These are phyloP conservation scores for Polyporus tsugae DNA, from an alignment of 1,284 basidiomycete genomes.

Conservation along the genomic window DNA sequence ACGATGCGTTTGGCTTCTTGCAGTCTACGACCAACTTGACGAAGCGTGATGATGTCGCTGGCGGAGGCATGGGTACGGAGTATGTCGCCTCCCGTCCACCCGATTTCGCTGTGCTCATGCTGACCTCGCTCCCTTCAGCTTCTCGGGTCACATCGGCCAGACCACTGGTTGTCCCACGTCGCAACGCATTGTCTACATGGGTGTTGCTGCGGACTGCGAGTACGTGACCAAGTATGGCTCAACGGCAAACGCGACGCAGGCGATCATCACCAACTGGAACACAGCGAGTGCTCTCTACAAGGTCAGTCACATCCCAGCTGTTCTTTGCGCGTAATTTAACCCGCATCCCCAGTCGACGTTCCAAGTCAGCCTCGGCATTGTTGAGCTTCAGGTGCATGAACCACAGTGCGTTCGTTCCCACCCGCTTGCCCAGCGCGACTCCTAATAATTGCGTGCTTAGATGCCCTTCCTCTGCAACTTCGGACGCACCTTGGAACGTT, in stretches of 20 bases:
- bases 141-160: conserved; percentile 70
- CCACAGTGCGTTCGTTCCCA: conserved; percentile 45
- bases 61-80: conserved; percentile 60
- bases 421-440: background rate
- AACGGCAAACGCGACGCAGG: conserved; percentile 69
- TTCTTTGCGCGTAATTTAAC: background rate
- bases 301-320: conserved; percentile 42
- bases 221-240: conserved; percentile 74
- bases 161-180: conserved; percentile 78
- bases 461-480: conserved; percentile 60
- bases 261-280: conserved; percentile 84
- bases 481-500: conserved; percentile 65
- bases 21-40: conserved; percentile 43
- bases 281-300: conserved; percentile 83
- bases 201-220: conserved; percentile 89
- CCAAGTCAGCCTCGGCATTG: conserved; percentile 87
- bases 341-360: conserved; percentile 64
- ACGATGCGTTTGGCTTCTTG: conserved; percentile 49
- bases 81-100: conserved; percentile 41
- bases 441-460: conserved; percentile 40
- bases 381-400: conserved; percentile 79
- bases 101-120: background rate
- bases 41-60: conserved; percentile 66
- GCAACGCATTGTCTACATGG: conserved; percentile 84
- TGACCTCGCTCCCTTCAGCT: conserved; percentile 52